Base-by-base conservation (phyloP, 495 filamentous ascomycete genomes). In the Aspergillus asperescens region DNA sequence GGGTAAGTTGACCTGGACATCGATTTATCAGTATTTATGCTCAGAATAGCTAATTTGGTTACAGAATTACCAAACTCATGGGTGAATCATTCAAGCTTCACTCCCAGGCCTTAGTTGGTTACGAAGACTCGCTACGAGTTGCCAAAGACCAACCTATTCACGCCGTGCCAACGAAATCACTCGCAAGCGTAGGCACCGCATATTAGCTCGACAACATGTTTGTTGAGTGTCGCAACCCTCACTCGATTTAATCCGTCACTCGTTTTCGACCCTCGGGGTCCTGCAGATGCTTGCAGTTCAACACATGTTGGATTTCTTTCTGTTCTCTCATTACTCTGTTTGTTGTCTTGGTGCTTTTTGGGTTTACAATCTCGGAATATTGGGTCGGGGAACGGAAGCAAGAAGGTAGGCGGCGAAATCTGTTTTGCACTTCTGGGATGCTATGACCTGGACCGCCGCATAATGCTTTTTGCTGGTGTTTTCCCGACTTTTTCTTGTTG, bases 81-180 rank as follows among this genome's bases (percentile, higher is more conserved):
- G 93, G 93, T 65, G 94, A 97, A 67, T 90, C 93, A 41, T 98
- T 97, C 82, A 90, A 93, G 64, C 85, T 96, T 51, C 91, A 96
- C 71, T 87, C 93, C 13, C 90, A 97, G 70, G 90, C 93, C 45
- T 82, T 98, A 18, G 80, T 88, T 38, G 89, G 93, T 66, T 96
- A 95, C 67, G 90, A 95, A 61, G 94, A 96, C 64, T 88, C 79
- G 38, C 54, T 77, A 35, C 70, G 71, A 44, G 67, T 74, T 42
- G 61, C 61, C 44, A 75, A 75, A 60, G 72, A 75, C 47, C 72
- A 75, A 55, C 72, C 71, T 27, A 71, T 77, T 20, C 72, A 75
- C 35, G 62, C 71, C 13, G 68, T 77, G 57, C 66, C 74, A 7
- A 67, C 70, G 16, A 75, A 77, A 62, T 69, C 72, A 44, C 70